Conservation (phyloP, 2,329 filamentous ascomycete species). For the Dactylellina haptotyla region DNA sequence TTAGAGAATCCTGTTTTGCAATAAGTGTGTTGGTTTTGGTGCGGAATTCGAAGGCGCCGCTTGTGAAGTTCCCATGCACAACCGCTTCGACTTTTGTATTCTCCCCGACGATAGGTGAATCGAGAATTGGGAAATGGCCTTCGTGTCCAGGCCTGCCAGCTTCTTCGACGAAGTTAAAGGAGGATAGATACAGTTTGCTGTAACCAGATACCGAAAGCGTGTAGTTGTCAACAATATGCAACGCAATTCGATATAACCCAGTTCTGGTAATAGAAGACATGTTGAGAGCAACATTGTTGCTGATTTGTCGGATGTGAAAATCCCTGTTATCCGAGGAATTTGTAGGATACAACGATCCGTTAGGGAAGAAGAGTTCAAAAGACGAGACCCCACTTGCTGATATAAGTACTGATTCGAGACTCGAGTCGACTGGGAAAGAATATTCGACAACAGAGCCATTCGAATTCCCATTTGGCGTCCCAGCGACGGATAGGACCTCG, state of each 20-base stretch:
- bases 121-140: constrained; percentile 30
- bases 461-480: background rate
- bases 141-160: constrained; percentile 26
- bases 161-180: constrained; percentile 19
- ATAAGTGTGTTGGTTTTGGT: constrained; percentile 12
- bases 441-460: constrained; percentile 4
- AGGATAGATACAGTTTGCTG: constrained; percentile 14
- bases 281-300: constrained; percentile 20
- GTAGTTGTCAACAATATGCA: constrained; percentile 3
- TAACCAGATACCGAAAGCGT: constrained; percentile 40
- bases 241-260: constrained; percentile 22
- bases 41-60: constrained; percentile 30
- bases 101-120: constrained; percentile 20
- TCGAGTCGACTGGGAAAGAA: constrained; percentile 31
- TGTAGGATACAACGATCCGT: constrained; percentile 18
- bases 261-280: constrained; percentile 2
- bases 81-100: constrained; percentile 3
- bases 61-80: constrained; percentile 20
- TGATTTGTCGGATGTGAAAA: constrained; percentile 1
- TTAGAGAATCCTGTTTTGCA: constrained; percentile 8
- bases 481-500: constrained; percentile 38
- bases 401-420: constrained; percentile 23
- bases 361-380: constrained; percentile 20
- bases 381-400: constrained; percentile 26
- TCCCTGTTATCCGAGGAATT: background rate